A percentile compares a stretch with the other conserved stretches of the same genome.
Conservation (phyloP, 2,329 filamentous ascomycete species). For the Aspergillus sp. region DNA sequence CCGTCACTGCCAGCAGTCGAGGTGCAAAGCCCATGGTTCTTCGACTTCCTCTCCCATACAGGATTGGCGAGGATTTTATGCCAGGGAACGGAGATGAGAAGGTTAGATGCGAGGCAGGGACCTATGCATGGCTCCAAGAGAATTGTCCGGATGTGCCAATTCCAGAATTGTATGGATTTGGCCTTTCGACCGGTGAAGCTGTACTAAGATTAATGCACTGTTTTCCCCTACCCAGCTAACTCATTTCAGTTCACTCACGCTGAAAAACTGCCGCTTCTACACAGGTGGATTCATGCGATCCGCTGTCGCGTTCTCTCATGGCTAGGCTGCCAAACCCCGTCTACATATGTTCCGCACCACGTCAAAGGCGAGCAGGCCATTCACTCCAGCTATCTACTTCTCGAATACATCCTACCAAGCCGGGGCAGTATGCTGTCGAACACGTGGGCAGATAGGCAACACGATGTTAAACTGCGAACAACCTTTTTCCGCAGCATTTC, state of each 20-base stretch:
- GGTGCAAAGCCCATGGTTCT: conserved; percentile 17
- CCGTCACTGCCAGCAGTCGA: not conserved
- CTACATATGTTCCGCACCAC: conserved; percentile 7
- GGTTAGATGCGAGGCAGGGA: conserved; percentile 29
- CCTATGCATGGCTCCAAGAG: conserved; percentile 32
- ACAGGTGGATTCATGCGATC: conserved; percentile 8
- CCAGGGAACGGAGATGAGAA: conserved; percentile 34
- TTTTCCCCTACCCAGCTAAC: conserved; percentile 3
- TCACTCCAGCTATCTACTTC: conserved; percentile 19
- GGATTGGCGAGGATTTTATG: conserved; percentile 22
- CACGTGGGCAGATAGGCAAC: conserved; percentile 20
- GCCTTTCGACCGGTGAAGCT: conserved; percentile 25
- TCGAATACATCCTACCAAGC: conserved; percentile 23
- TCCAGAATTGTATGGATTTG: conserved; percentile 30
- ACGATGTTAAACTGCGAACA: conserved; percentile 16
- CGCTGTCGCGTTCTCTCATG: conserved; percentile 7
- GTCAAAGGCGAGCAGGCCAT: conserved; percentile 1
- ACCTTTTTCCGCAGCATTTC: conserved; percentile 24
- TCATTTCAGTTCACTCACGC: conserved; percentile 9
- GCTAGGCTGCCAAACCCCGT: conserved; percentile 3
- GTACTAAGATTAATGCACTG: conserved; percentile 10
- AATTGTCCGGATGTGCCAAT: conserved; percentile 30
- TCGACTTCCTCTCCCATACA: conserved; percentile 29
- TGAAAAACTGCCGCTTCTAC: conserved; percentile 13
- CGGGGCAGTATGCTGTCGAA: conserved; percentile 25